A percentile compares a stretch with the other conserved stretches of the same genome.
phyloP scores from a whole-genome alignment of 139 green algal genomes.

The Tetraselmis chui region DNA sequence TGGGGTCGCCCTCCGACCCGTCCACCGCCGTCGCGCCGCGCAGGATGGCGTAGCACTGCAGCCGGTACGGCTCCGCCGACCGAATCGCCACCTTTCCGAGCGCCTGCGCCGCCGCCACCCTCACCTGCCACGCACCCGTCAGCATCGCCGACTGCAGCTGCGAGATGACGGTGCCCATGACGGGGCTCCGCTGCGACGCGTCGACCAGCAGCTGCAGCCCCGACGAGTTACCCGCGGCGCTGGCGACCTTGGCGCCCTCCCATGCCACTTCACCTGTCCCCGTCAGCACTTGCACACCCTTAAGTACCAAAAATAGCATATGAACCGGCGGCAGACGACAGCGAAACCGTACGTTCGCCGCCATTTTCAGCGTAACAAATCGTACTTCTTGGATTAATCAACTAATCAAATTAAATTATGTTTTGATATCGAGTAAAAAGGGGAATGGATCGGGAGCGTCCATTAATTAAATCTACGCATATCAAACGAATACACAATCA shows the following conservation, averaged over 20 bases:
- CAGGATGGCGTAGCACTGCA: constrained; percentile 74
- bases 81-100: constrained; percentile 63
- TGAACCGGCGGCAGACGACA: not conserved
- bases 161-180: constrained; percentile 27
- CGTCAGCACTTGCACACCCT: constrained; percentile 1
- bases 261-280: constrained; percentile 8
- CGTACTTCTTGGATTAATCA: too few species aligned
- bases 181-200: constrained; percentile 24
- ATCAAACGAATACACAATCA: too few species aligned
- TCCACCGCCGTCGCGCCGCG: not conserved
- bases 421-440: too few species aligned
- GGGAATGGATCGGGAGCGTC: too few species aligned
- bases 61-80: constrained; percentile 69
- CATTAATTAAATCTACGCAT: too few species aligned
- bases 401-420: too few species aligned
- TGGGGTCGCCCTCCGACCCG: not conserved
- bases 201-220: constrained; percentile 25
- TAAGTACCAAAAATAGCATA: not conserved
- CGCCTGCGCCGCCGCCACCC: constrained; percentile 32
- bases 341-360: not conserved
- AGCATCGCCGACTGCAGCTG: constrained; percentile 35
- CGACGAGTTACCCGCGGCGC: not conserved
- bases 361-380: too few species aligned
- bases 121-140: constrained; percentile 29
- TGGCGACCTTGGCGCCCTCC: not conserved